Conservation (phyloP, 768 basidiomycete species). For the Boletus subcaerulescens region DNA sequence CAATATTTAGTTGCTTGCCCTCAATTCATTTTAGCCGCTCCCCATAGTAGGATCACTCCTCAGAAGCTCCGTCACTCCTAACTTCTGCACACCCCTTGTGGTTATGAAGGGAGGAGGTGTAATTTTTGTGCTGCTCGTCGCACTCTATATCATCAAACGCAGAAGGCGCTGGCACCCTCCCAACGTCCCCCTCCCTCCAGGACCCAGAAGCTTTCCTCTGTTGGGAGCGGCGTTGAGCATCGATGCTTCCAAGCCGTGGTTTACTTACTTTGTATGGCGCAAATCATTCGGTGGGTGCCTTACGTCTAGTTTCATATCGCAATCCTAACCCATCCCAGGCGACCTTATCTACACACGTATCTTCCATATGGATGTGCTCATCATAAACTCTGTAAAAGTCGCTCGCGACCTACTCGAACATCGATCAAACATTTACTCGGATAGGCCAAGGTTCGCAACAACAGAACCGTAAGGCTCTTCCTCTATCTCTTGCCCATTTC, state of each 20-base stretch:
- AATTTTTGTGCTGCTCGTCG: conserved; percentile 9
- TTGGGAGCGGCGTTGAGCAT: conserved; percentile 26
- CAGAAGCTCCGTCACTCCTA: neutral
- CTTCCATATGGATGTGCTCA: conserved; percentile 22
- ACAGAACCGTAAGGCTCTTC: conserved; percentile 16
- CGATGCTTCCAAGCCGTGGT: conserved; percentile 31
- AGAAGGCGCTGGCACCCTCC: neutral
- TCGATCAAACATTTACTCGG: conserved; percentile 33
- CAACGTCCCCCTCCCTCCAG: conserved; percentile 41
- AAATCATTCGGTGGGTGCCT: conserved; percentile 18
- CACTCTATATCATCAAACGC: conserved; percentile 13
- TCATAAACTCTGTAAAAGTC: conserved; percentile 29
- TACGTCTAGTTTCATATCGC: neutral
- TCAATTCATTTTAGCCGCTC: no score
- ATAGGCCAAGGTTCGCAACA: conserved; percentile 29
- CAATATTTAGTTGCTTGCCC: no score
- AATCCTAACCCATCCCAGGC: conserved; percentile 11
- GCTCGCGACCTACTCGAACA: conserved; percentile 28
- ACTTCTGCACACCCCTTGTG: neutral
- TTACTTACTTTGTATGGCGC: conserved; percentile 34
- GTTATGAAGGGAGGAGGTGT: neutral
- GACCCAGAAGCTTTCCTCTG: conserved; percentile 46
- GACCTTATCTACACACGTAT: conserved; percentile 22
- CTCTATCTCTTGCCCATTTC: neutral
- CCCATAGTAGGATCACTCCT: no score